A percentile compares a stretch with the other conserved stretches of the same genome.
These are phyloP conservation scores for Chaetomium cochliodes DNA, from an alignment of 495 filamentous ascomycete species.

Conservation along the genomic window DNA sequence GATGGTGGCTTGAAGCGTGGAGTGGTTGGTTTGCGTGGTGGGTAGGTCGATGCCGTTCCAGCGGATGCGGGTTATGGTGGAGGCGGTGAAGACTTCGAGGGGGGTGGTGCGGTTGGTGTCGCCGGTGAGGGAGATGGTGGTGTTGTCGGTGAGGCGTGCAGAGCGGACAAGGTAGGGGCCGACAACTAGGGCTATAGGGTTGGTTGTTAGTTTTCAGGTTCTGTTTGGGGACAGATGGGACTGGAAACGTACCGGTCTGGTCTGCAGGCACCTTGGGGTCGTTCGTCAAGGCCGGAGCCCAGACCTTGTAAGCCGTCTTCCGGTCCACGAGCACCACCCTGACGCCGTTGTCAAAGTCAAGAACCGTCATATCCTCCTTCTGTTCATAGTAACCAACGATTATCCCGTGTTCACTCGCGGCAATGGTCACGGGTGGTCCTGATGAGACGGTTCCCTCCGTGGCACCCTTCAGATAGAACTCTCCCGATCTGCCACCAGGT, in stretches of 20 bases:
- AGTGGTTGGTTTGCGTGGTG: conserved; percentile 43
- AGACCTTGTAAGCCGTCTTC: conserved; percentile 74
- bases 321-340: conserved; percentile 44
- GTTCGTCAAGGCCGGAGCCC: conserved; percentile 50
- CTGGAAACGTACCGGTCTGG: background rate
- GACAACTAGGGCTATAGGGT: conserved; percentile 55
- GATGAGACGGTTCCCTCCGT: conserved; percentile 41
- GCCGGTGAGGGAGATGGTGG: background rate
- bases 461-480: conserved; percentile 51
- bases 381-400: conserved; percentile 25
- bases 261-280: conserved; percentile 1
- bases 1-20: conserved; percentile 49
- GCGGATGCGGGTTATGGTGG: conserved; percentile 60
- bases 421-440: background rate
- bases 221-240: background rate
- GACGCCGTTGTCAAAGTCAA: conserved; percentile 8
- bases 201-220: conserved; percentile 37
- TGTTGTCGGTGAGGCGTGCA: conserved; percentile 50
- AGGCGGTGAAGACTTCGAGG: conserved; percentile 52
- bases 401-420: background rate
- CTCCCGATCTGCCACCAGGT: background rate
- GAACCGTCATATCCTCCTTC: conserved; percentile 27
- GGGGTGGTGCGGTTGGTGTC: conserved; percentile 43
- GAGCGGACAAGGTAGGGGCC: conserved; percentile 72
- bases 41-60: conserved; percentile 17